A percentile compares a stretch with the other conserved stretches of the same genome.
These are phyloP conservation scores for Trichocomaceae sp. DNA, from an alignment of 2,329 filamentous ascomycete genomes.

Conservation along the genomic window DNA sequence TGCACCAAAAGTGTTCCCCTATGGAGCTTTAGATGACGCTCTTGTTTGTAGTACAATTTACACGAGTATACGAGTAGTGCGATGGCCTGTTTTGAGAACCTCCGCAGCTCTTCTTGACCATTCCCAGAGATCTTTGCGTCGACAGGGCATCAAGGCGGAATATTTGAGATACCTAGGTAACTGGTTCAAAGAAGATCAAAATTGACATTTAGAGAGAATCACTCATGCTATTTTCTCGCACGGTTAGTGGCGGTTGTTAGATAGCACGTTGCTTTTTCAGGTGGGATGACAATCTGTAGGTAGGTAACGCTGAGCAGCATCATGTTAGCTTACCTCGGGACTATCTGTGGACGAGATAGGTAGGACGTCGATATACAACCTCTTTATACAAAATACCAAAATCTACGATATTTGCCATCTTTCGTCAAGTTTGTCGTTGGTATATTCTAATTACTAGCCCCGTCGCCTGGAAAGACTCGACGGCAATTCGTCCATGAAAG, in stretches of 20 bases:
- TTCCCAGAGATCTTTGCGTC: neutral
- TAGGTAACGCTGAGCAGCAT: neutral
- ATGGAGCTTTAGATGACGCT: too few species aligned
- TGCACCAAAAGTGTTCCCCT: too few species aligned
- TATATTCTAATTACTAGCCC: conserved; percentile 1
- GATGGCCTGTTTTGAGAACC: conserved; percentile 11
- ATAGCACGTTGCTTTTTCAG: too few species aligned
- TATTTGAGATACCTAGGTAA: conserved; percentile 1
- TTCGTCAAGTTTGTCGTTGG: neutral
- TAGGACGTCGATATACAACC: neutral
- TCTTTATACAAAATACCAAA: neutral
- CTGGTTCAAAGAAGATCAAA: neutral
- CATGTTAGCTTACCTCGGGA: neutral
- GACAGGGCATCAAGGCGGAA: neutral
- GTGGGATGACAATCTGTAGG: too few species aligned
- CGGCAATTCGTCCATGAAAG: neutral
- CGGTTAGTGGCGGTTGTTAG: neutral
- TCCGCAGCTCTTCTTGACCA: neutral
- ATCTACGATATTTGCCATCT: neutral
- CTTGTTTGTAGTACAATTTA: neutral
- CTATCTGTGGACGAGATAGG: too few species aligned
- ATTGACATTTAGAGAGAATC: neutral
- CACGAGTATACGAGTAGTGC: conserved; percentile 16
- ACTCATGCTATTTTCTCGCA: neutral
- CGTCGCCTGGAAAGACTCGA: neutral